Conservation (phyloP, 768 basidiomycete genomes). For the Serendipita vermifera region DNA sequence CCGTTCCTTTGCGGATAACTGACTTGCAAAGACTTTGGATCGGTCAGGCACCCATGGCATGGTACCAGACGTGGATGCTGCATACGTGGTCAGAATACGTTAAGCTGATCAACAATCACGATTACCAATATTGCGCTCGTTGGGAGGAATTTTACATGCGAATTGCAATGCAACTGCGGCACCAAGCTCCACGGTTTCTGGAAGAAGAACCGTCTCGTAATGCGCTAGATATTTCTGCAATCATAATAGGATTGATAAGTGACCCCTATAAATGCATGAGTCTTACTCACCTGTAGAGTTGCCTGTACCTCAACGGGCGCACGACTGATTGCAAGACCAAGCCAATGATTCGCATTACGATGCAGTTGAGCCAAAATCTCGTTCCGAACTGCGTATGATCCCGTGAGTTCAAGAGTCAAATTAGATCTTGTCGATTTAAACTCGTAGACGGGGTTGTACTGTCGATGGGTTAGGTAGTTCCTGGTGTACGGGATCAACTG, state of each 20-base stretch:
- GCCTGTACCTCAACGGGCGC: conserved; percentile 89
- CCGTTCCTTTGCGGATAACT: conserved; percentile 84
- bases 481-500: conserved; percentile 12
- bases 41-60: conserved; percentile 57
- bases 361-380: conserved; percentile 69
- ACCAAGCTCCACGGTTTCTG: conserved; percentile 76
- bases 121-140: conserved; percentile 64
- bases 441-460: conserved; percentile 83
- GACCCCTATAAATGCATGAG: background rate
- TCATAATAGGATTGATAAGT: background rate
- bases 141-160: conserved; percentile 65
- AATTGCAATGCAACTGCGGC: conserved; percentile 81
- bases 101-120: conserved; percentile 31
- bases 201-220: conserved; percentile 52
- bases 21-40: conserved; percentile 66
- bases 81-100: conserved; percentile 36
- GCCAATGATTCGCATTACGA: conserved; percentile 66
- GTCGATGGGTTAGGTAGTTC: background rate
- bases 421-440: conserved; percentile 67
- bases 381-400: conserved; percentile 74
- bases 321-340: conserved; percentile 70
- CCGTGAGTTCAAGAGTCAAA: conserved; percentile 67
- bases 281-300: conserved; percentile 59
- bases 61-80: conserved; percentile 18
- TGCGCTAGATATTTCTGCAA: conserved; percentile 75